These are phyloP conservation scores for Blastobotrys arbuscula DNA, from an alignment of 1,139 yeast species.

Conservation along the genomic window DNA sequence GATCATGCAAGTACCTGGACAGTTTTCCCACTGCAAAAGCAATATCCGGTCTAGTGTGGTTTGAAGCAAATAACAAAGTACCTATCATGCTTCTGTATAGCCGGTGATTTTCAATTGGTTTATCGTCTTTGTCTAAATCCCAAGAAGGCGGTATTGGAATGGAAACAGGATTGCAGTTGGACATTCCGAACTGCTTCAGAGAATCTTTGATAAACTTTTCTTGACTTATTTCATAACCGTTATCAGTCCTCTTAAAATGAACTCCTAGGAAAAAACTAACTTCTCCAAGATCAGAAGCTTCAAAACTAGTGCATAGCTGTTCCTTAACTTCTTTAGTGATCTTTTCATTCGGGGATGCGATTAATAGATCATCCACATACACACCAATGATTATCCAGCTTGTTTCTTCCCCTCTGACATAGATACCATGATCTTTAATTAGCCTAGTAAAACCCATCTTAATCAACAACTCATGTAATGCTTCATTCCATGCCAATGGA, in stretches of 20 bases:
- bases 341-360: not conserved
- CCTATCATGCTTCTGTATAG: not conserved
- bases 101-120: too few species aligned
- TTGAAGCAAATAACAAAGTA: not conserved
- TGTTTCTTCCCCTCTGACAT: not conserved
- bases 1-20: not conserved
- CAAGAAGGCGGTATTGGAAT: not conserved
- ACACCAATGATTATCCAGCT: not conserved
- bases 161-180: not conserved
- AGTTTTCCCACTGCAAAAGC: not conserved
- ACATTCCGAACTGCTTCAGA: not conserved
- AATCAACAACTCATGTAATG: not conserved
- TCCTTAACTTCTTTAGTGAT: not conserved
- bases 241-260: not conserved
- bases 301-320: not conserved
- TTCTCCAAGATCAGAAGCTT: not conserved
- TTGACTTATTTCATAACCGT: not conserved
- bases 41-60: not conserved
- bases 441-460: constrained; percentile 11
- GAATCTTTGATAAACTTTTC: not conserved
- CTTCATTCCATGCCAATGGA: constrained; percentile 22
- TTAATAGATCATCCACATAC: constrained; percentile 3
- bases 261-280: not conserved
- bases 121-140: too few species aligned
- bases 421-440: not conserved